Evolutionary conservation across 805 yeast species (phyloP).

Genomic region (Candida silvicultrix): DNA sequence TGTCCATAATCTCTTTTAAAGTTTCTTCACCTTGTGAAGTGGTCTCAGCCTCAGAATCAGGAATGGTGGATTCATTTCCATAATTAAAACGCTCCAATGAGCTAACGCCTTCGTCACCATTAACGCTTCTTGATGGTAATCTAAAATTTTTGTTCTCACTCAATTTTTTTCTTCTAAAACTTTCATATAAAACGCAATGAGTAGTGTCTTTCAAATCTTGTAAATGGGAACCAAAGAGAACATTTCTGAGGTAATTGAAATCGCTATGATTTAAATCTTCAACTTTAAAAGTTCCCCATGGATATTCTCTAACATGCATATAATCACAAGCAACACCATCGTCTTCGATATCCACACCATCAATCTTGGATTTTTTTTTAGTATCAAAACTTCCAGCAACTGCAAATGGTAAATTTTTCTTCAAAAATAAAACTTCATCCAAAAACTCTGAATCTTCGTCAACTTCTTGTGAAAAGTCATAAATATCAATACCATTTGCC

Average conservation of each 20-base stretch:
- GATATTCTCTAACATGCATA: slow-evolving; percentile 48
- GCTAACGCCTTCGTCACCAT: slow-evolving; percentile 1
- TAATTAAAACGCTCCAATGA: not conserved
- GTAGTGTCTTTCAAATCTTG: slow-evolving; percentile 80
- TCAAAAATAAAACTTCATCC: slow-evolving; percentile 29
- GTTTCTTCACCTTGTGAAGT: slow-evolving; percentile 4
- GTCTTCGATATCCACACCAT: slow-evolving; percentile 18
- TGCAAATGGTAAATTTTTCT: slow-evolving; percentile 55
- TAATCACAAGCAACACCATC: slow-evolving; percentile 7
- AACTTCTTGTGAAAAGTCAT: slow-evolving; percentile 66
- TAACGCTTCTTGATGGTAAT: not conserved
- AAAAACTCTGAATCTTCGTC: slow-evolving; percentile 36
- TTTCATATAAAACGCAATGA: slow-evolving; percentile 69
- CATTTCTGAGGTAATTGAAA: slow-evolving; percentile 62
- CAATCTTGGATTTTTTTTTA: slow-evolving; percentile 6
- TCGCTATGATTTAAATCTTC: slow-evolving; percentile 60
- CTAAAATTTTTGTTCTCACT: slow-evolving; percentile 25
- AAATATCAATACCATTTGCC: slow-evolving; percentile 54
- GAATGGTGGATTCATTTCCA: not conserved
- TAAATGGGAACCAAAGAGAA: slow-evolving; percentile 70
- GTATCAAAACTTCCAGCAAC: slow-evolving; percentile 50
- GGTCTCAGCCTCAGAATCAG: not conserved
- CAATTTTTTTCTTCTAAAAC: slow-evolving; percentile 67
- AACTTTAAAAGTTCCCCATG: slow-evolving; percentile 61
- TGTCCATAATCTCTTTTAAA: slow-evolving; percentile 12